phyloP scores from a whole-genome alignment of 768 basidiomycete genomes.

The Tephrocybe sp. region DNA sequence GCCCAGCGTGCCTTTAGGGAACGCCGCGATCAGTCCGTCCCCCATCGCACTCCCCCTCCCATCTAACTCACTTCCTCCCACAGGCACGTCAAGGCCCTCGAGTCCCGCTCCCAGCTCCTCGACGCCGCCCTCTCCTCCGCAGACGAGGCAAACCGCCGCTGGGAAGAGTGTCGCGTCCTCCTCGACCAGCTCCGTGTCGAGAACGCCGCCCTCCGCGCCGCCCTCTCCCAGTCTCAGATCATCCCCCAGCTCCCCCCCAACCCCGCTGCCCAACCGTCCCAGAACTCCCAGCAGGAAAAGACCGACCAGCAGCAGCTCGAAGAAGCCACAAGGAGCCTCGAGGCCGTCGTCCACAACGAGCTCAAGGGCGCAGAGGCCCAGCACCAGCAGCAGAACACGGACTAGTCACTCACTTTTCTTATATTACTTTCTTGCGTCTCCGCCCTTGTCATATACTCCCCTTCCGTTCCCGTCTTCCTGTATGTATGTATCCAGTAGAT shows the following conservation, averaged over 20 bases:
- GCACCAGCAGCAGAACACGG: constrained; percentile 19
- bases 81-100: constrained; percentile 86
- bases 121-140: constrained; percentile 85
- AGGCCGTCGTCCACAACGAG: constrained; percentile 22
- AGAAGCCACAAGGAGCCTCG: constrained; percentile 25
- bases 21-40: constrained; percentile 81
- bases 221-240: constrained; percentile 43
- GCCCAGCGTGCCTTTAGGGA: constrained; percentile 92
- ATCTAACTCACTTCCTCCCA: neutral
- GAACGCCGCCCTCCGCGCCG: constrained; percentile 75
- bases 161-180: constrained; percentile 88
- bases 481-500: constrained; percentile 7
- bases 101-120: constrained; percentile 81
- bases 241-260: neutral
- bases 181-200: constrained; percentile 88
- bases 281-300: constrained; percentile 25
- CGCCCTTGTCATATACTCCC: neutral
- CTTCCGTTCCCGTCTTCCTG: neutral
- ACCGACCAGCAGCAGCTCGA: constrained; percentile 20
- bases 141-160: constrained; percentile 85
- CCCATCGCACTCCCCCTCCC: constrained; percentile 8
- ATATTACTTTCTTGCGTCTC: no score
- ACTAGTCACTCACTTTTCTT: neutral
- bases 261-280: constrained; percentile 19
- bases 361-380: constrained; percentile 25